phyloP scores from a whole-genome alignment of 192 early-diverging fungal genomes.

The Linnemannia hyalina region DNA sequence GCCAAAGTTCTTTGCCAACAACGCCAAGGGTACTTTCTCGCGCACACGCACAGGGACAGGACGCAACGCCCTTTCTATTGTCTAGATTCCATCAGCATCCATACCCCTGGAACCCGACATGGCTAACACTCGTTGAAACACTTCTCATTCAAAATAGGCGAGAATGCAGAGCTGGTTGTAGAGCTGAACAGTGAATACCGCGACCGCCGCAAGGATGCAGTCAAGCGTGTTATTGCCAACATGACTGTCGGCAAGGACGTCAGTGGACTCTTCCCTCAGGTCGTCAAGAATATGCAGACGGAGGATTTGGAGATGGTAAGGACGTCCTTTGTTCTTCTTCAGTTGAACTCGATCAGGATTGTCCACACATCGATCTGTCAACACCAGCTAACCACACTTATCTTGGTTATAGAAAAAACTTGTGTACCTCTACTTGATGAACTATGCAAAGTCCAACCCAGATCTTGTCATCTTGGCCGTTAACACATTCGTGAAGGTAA shows the following conservation, averaged over 20 bases:
- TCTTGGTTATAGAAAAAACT: constrained; percentile 85
- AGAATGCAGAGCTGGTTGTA: constrained; percentile 97
- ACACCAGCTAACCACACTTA: background rate
- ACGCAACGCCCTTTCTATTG: background rate
- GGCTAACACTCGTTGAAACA: background rate
- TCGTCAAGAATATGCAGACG: constrained; percentile 99
- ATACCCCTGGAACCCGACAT: background rate
- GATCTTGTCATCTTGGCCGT: constrained; percentile 97
- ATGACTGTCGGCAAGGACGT: constrained; percentile 99
- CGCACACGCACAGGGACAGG: background rate
- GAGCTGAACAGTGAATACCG: constrained; percentile 98
- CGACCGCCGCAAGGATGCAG: constrained; percentile 95
- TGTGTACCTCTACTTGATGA: constrained; percentile 97
- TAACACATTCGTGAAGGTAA: constrained; percentile 96
- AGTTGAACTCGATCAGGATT: background rate
- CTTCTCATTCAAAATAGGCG: constrained; percentile 68
- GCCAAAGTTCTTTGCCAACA: constrained; percentile 83
- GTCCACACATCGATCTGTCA: too few species aligned
- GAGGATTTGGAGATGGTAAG: constrained; percentile 87
- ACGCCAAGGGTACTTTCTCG: constrained; percentile 72
- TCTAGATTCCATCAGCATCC: background rate
- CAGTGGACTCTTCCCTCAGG: constrained; percentile 93
- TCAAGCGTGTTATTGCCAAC: constrained; percentile 99
- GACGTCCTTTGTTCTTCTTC: background rate
- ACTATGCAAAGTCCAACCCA: constrained; percentile 97